Conservation (phyloP, 1,284 basidiomycete genomes). For the Pseudozyma sp. region DNA sequence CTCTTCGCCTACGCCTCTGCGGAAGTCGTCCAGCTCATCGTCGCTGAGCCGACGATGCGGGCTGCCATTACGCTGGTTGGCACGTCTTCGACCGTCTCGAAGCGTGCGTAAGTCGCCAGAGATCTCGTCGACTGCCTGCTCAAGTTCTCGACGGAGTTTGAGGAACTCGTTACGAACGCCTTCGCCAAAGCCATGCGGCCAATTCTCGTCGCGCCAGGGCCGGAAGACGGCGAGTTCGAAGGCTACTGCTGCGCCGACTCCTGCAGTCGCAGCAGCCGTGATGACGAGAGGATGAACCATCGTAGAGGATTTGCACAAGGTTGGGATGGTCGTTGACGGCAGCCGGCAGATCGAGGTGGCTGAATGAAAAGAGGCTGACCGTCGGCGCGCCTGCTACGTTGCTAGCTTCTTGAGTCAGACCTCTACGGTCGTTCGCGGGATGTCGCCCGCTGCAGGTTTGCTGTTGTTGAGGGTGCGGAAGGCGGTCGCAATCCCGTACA, state of each 20-base stretch:
- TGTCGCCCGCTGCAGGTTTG: too few relatives aligned
- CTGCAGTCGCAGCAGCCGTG: conserved; percentile 50
- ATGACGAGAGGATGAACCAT: conserved; percentile 59
- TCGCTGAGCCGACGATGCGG: conserved; percentile 27
- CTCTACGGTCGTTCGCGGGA: too few relatives aligned
- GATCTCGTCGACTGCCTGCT: conserved; percentile 42
- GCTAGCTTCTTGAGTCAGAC: too few relatives aligned
- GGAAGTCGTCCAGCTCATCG: conserved; percentile 46
- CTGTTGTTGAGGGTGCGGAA: too few relatives aligned
- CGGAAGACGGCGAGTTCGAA: conserved; percentile 56
- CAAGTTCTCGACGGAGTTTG: conserved; percentile 40
- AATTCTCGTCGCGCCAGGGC: conserved; percentile 58
- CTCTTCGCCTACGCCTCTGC: conserved; percentile 34
- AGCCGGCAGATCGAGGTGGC: background rate
- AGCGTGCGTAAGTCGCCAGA: conserved; percentile 19
- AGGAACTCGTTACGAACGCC: conserved; percentile 44
- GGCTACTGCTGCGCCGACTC: conserved; percentile 51
- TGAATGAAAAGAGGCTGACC: too few relatives aligned
- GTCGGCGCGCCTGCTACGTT: too few relatives aligned
- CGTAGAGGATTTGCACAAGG: background rate
- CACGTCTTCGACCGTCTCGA: conserved; percentile 17
- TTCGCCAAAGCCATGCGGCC: conserved; percentile 51
- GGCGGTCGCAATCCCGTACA: too few relatives aligned
- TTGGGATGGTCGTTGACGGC: background rate
- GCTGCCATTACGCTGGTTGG: background rate